Evolutionary conservation across 192 early-diverging fungal genomes (phyloP), one percentile per base, ranked within the genome.

Genomic region (Phlyctochytrium planicorne): DNA sequence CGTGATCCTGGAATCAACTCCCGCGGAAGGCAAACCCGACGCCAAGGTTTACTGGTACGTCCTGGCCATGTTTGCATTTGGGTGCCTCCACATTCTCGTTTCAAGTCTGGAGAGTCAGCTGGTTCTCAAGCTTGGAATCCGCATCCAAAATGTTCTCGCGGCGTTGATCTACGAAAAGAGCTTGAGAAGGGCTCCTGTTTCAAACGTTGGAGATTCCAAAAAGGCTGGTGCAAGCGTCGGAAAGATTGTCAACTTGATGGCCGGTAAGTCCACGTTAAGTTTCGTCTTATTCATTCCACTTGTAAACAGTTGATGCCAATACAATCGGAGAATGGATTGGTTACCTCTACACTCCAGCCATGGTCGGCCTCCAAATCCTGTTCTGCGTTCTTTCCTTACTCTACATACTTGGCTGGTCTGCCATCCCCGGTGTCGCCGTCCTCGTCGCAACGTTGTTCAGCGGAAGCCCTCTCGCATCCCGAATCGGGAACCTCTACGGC

Each of bases 361-460:
- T 66, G 4, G 52, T 30, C 17, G 40, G 10, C 6, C 6, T 47
- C 10, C 52, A 34, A 25, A 60, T 75, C 52, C 29, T 83, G 17
- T 67, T 92, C 16, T 88, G 85, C 29, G 72, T 90, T 2, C 74
- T 75, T 69, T 83, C 82, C 63, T 75, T 97, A 52, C 88, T 91
- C 69, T 69, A 66, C 52, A 75, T 97, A 30, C 75, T 97, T 52
- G 95, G 95, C 27, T 73, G 80, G 27, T 82, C 93, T 4, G 92
- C 93, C 25, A 55, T 95, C 23, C 83, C 87, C 47, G 94, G 92
- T 14, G 80, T 95, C 16, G 72, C 75, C 0, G 74, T 87, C 36
- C 87, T 92, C 31, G 68, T 87, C 1, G 34, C 86, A 4, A 30
- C 70, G 2, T 20, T 65, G 33, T 70, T 71, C 27, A 53, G 66